These are phyloP conservation scores for Tolypocladium ovalisporum DNA, from an alignment of 2,329 filamentous ascomycete species.

Conservation along the genomic window DNA sequence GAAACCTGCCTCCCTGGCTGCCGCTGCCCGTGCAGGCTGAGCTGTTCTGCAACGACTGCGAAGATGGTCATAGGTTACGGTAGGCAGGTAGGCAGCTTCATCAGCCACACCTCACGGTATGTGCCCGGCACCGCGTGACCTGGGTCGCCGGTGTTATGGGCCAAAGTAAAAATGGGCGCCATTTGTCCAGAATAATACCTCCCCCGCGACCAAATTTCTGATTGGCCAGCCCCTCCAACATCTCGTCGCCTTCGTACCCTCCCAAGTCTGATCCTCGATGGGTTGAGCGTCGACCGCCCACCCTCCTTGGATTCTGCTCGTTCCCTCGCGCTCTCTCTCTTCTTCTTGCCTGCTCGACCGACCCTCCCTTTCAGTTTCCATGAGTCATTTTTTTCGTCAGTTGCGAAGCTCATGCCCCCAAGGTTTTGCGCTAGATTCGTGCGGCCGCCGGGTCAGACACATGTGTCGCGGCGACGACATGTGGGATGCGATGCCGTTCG, in stretches of 20 bases:
- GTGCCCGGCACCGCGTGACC: neutral
- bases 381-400: slow-evolving; percentile 18
- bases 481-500: neutral
- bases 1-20: neutral
- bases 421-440: slow-evolving; percentile 11
- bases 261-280: slow-evolving; percentile 19
- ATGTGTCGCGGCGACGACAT: neutral
- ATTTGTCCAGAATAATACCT: slow-evolving; percentile 23
- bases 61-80: neutral
- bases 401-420: slow-evolving; percentile 6
- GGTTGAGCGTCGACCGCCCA: slow-evolving; percentile 10
- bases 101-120: neutral
- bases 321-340: slow-evolving; percentile 5
- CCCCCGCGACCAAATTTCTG: slow-evolving; percentile 25
- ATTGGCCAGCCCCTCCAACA: slow-evolving; percentile 22
- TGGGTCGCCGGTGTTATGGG: slow-evolving; percentile 10
- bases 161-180: slow-evolving; percentile 20
- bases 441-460: neutral
- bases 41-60: neutral
- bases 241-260: slow-evolving; percentile 20
- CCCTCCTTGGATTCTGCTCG: slow-evolving; percentile 6
- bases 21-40: neutral
- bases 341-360: slow-evolving; percentile 11
- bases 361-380: slow-evolving; percentile 18
- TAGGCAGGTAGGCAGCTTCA: too few species aligned